These are phyloP conservation scores for Magnusiomyces fungicola DNA, from an alignment of 1,139 yeast species.

Conservation along the genomic window DNA sequence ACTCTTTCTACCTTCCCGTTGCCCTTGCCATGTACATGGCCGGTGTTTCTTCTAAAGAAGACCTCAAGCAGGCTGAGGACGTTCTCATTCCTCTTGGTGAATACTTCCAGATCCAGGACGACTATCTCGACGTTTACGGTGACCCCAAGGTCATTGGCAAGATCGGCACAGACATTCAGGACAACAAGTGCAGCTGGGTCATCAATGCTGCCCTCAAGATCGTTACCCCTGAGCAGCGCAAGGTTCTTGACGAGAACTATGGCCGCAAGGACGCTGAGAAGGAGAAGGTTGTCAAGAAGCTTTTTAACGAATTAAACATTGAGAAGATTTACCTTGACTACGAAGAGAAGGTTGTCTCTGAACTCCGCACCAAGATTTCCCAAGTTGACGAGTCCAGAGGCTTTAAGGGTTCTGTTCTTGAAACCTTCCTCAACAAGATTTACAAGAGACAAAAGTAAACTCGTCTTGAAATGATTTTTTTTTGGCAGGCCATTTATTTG, in stretches of 20 bases:
- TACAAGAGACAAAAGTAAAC: conserved; percentile 83
- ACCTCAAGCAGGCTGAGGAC: conserved; percentile 81
- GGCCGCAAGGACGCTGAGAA: conserved; percentile 69
- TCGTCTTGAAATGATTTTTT: no score
- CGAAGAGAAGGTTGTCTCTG: conserved; percentile 68
- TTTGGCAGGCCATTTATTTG: no score
- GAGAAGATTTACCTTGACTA: conserved; percentile 66
- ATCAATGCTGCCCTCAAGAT: conserved; percentile 84
- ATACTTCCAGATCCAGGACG: conserved; percentile 98
- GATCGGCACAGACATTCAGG: conserved; percentile 97
- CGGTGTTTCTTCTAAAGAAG: conserved; percentile 62
- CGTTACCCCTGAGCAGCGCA: conserved; percentile 75
- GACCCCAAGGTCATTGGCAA: conserved; percentile 97
- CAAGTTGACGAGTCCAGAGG: conserved; percentile 84
- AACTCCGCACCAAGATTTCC: conserved; percentile 58
- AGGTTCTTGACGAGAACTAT: conserved; percentile 75
- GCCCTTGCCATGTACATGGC: conserved; percentile 94
- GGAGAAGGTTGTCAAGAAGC: conserved; percentile 65
- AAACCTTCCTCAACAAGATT: conserved; percentile 78
- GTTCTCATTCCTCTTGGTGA: conserved; percentile 93
- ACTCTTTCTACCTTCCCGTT: conserved; percentile 95
- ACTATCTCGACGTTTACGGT: conserved; percentile 93
- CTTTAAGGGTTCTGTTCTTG: conserved; percentile 76
- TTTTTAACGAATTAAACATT: conserved; percentile 69
- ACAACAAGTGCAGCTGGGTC: conserved; percentile 98